Evolutionary conservation across 2,329 filamentous ascomycete species (phyloP), one percentile per base, ranked within the genome.

Genomic region (Sclerotinia minor): DNA sequence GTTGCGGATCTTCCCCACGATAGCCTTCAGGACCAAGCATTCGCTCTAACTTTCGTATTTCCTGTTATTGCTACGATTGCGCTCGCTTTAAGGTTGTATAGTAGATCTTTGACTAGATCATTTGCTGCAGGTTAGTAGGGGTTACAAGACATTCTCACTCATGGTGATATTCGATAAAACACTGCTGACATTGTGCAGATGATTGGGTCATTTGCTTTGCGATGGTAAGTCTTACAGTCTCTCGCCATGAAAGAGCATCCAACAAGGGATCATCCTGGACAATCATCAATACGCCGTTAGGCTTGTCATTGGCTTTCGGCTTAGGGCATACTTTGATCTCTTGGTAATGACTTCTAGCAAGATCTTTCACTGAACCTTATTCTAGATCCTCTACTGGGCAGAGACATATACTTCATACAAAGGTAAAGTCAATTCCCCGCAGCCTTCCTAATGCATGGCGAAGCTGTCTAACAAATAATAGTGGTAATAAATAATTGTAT

Each of bases 101-200:
- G 60, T 53, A 38, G 60, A 52, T 53, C 60, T 24, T 44, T 64
- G 47, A 64, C 47, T 29, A 54, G 60, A 44, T 64, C 60, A 9
- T 64, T 64, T 41, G 60, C 17, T 29, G 45, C 49, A 64, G 60
- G 60, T 66, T 50, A 7, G 47, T 53, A 4, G 32, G 21, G 35
- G 29, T n/a, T 78, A 81, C 54, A 72, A 81, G 11, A 73, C 81
- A 2, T 26, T 19, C 35, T 45, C 32, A 13, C n/a, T 29, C n/a
- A 24, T 35, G 19, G 7, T 35, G 17, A 5, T 35, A 24, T 60
- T 53, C 8, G 17, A 44, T 41, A 17, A 26, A 41, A 52, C 13
- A 11, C 7, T 64, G 24, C 60, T 61, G 50, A 64, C 6, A 9
- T 3, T 15, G 11, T 21, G 15, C n/a, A 64, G 60, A 64, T 64